Evolutionary conservation across 2,329 filamentous ascomycete genomes (phyloP).

Genomic region (Claviceps sp.): DNA sequence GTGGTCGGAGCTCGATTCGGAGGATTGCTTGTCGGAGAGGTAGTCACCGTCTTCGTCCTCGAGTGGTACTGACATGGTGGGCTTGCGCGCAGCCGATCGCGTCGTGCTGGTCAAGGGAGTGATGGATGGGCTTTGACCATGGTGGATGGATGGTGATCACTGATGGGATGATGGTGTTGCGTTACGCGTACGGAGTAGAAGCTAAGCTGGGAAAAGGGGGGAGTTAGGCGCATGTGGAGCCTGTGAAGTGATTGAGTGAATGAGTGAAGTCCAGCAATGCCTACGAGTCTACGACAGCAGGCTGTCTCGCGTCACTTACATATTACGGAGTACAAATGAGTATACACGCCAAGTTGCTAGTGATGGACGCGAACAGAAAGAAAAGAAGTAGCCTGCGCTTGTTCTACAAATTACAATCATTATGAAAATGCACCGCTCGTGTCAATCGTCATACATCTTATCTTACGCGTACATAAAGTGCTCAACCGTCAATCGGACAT

Average conservation of each 20-base stretch:
- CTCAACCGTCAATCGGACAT: constrained; percentile 43
- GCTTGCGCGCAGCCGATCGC: neutral
- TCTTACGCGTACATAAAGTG: constrained; percentile 3
- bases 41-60: constrained; percentile 24
- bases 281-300: no score
- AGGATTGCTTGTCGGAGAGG: constrained; percentile 20
- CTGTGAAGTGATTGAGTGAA: neutral
- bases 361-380: neutral
- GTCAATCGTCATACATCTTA: constrained; percentile 2
- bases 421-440: neutral
- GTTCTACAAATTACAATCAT: neutral
- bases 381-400: neutral
- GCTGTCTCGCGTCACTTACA: no score
- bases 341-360: no score
- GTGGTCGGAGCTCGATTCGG: constrained; percentile 11
- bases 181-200: neutral
- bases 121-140: neutral
- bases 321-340: no score
- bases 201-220: neutral
- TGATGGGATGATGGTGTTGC: neutral
- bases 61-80: constrained; percentile 20
- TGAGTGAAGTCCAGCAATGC: neutral
- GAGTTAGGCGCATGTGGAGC: neutral
- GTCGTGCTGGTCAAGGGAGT: neutral
- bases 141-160: neutral